Evolutionary conservation across 2,329 filamentous ascomycete species (phyloP).

Genomic region (Elsinoe batatas): DNA sequence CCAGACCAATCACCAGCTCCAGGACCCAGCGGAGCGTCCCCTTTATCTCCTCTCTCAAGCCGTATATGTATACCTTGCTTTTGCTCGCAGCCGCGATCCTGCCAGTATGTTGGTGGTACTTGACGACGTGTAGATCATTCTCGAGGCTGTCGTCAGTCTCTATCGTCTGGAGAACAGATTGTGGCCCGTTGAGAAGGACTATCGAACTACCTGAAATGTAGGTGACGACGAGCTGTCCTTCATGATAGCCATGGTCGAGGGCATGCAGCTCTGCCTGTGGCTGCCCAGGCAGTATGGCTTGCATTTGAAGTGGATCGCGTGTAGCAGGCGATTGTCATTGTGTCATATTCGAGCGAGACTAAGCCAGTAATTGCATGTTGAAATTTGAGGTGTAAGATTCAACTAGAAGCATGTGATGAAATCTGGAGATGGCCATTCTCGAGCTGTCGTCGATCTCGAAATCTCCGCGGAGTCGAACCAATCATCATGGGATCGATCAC

Average conservation of each 20-base stretch:
- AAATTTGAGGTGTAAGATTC: background rate
- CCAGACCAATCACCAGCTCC: conserved; percentile 48
- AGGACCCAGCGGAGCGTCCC: conserved; percentile 63
- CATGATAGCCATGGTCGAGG: conserved; percentile 64
- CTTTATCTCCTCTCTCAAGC: conserved; percentile 61
- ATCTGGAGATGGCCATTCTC: background rate
- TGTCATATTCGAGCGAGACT: background rate
- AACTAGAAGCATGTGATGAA: background rate
- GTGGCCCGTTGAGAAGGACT: conserved; percentile 66
- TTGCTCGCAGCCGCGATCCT: conserved; percentile 72
- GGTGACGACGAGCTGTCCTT: conserved; percentile 60
- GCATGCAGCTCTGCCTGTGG: conserved; percentile 70
- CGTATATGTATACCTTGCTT: conserved; percentile 62
- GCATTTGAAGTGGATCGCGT: conserved; percentile 42
- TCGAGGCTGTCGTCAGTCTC: conserved; percentile 62
- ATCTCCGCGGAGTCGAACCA: conserved; percentile 1
- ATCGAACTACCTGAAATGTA: conserved; percentile 88
- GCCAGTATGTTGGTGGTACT: conserved; percentile 70
- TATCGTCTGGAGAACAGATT: conserved; percentile 75
- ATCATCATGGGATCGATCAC: background rate
- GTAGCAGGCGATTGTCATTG: background rate
- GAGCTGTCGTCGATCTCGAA: background rate
- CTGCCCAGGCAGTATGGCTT: conserved; percentile 68
- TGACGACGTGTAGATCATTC: conserved; percentile 61
- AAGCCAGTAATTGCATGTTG: background rate